Evolutionary conservation across 371 early-diverging fungal genomes (phyloP).

Genomic region (Actinomucor elegans): DNA sequence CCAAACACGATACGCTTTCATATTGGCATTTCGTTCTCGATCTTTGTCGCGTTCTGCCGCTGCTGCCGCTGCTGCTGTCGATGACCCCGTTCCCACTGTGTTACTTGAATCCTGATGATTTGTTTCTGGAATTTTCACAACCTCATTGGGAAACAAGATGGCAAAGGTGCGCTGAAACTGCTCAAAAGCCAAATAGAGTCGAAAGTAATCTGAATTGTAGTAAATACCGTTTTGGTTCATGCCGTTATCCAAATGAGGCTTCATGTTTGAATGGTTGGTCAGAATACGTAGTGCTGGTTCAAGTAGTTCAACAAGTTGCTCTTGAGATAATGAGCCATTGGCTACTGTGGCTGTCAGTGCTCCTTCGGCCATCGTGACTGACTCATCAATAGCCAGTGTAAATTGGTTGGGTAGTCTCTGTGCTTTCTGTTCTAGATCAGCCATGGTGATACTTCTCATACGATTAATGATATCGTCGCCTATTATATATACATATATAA

Average conservation of each 20-base stretch:
- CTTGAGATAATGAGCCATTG: slow-evolving; percentile 13
- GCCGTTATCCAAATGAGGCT: slow-evolving; percentile 51
- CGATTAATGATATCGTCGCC: slow-evolving; percentile 50
- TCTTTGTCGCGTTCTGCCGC: slow-evolving; percentile 32
- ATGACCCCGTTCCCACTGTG: background rate
- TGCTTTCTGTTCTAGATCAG: slow-evolving; percentile 48
- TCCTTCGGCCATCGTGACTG: background rate
- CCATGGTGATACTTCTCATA: slow-evolving; percentile 36
- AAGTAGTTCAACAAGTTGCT: slow-evolving; percentile 30
- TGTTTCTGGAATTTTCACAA: slow-evolving; percentile 15
- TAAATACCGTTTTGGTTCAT: slow-evolving; percentile 57
- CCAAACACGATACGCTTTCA: slow-evolving; percentile 47
- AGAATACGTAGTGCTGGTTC: slow-evolving; percentile 38
- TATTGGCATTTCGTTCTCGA: slow-evolving; percentile 43
- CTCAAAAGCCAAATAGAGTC: slow-evolving; percentile 48
- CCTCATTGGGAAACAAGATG: slow-evolving; percentile 32
- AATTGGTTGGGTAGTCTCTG: slow-evolving; percentile 29
- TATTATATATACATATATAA: slow-evolving; percentile 6
- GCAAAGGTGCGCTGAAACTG: slow-evolving; percentile 47
- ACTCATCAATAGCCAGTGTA: slow-evolving; percentile 30
- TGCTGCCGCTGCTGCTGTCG: background rate
- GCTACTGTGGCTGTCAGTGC: slow-evolving; percentile 1
- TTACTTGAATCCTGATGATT: background rate
- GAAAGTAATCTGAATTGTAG: slow-evolving; percentile 53
- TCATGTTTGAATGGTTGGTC: slow-evolving; percentile 44